Conservation (phyloP, 192 early-diverging fungal species). For the Mortierella claussenii region DNA sequence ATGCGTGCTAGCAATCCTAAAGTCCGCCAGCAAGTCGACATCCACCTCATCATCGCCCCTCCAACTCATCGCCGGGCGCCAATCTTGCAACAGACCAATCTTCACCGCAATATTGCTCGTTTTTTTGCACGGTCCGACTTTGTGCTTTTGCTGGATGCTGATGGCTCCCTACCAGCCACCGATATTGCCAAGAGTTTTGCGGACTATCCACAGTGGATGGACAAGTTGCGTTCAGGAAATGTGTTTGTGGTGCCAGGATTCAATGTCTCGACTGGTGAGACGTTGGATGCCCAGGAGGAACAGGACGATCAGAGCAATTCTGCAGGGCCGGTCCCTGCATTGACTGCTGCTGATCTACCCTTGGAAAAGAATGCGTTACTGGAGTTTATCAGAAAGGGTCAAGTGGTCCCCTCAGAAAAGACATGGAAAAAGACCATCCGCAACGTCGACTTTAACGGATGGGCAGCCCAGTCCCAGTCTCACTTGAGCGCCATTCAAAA, state of each 20-base stretch:
- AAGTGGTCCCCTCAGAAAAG: constrained; percentile 56
- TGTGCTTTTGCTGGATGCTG: constrained; percentile 53
- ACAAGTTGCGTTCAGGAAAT: constrained; percentile 55
- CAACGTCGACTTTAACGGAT: constrained; percentile 58
- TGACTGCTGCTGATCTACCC: constrained; percentile 27
- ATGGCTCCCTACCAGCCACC: constrained; percentile 56
- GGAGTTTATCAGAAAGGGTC: constrained; percentile 25
- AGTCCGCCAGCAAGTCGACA: constrained; percentile 54
- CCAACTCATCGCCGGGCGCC: constrained; percentile 31
- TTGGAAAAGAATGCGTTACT: constrained; percentile 50
- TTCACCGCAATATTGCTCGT: constrained; percentile 56
- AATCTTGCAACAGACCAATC: constrained; percentile 54
- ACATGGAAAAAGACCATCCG: constrained; percentile 64
- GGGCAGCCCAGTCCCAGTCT: constrained; percentile 50
- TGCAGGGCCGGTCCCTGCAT: constrained; percentile 18
- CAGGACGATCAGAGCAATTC: too few species aligned
- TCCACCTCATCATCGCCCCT: constrained; percentile 57
- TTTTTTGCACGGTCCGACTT: constrained; percentile 64
- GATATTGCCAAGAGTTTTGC: constrained; percentile 48
- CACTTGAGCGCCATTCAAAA: constrained; percentile 60
- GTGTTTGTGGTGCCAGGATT: constrained; percentile 65
- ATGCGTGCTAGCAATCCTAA: constrained; percentile 49
- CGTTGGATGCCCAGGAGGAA: neutral
- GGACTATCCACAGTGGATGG: constrained; percentile 51
- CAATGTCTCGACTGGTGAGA: constrained; percentile 30